Conservation (phyloP, 768 basidiomycete species). For the Hygrophoropsis aurantiaca region DNA sequence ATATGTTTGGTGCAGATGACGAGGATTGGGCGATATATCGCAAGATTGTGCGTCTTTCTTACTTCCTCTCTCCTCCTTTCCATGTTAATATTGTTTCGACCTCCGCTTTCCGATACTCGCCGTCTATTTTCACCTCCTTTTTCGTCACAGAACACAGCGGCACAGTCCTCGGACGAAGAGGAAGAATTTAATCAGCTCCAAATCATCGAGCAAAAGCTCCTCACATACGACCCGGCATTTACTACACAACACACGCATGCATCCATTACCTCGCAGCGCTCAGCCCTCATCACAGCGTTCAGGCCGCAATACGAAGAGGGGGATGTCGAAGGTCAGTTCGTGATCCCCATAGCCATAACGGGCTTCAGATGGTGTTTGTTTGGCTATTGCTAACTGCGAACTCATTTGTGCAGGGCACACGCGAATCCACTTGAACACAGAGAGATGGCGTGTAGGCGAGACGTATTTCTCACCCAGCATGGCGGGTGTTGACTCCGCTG, state of each 20-base stretch:
- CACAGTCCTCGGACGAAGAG: slow-evolving; percentile 85
- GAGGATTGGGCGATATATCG: slow-evolving; percentile 98
- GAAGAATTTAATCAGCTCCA: slow-evolving; percentile 74
- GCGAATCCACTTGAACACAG: slow-evolving; percentile 86
- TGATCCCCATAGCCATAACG: background rate
- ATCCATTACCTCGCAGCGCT: slow-evolving; percentile 71
- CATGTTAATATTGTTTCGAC: background rate
- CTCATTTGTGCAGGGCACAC: slow-evolving; percentile 47
- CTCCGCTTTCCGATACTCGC: background rate
- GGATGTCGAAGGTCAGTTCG: slow-evolving; percentile 55
- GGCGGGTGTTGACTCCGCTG: slow-evolving; percentile 93
- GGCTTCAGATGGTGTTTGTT: background rate
- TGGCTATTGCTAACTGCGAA: too few relatives aligned
- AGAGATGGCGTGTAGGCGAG: slow-evolving; percentile 89
- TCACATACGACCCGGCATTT: slow-evolving; percentile 84
- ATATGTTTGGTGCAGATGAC: slow-evolving; percentile 91
- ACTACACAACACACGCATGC: slow-evolving; percentile 79
- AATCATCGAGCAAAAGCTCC: slow-evolving; percentile 74
- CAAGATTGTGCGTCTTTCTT: slow-evolving; percentile 69
- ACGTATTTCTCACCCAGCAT: slow-evolving; percentile 91
- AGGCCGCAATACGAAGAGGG: slow-evolving; percentile 76
- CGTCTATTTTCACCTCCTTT: background rate
- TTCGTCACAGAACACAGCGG: slow-evolving; percentile 57
- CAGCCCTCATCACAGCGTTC: slow-evolving; percentile 86
- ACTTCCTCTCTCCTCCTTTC: background rate